Evolutionary conservation across 495 filamentous ascomycete species (phyloP), one percentile per base, ranked within the genome.

Genomic region (Parathielavia appendiculata): DNA sequence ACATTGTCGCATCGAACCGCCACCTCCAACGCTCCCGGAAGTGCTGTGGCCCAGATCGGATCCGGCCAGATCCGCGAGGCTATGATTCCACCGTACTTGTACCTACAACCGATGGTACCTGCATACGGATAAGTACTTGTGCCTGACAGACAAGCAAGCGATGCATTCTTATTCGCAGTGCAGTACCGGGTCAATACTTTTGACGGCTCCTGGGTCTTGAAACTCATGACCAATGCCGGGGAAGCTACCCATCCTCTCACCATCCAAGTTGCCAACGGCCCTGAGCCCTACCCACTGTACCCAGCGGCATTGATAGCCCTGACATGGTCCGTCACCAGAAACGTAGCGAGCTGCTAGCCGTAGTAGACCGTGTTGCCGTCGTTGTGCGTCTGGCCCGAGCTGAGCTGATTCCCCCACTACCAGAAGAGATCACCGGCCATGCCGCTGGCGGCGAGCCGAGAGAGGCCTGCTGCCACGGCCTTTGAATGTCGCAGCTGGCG

Each of bases 341-440:
- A 82, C 16, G 68, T 74, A 51, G 73, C 86, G 35, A 84, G 77
- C 17, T 63, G 69, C 11, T 73, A 76, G 0, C 79, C 79, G 64
- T 84, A 83, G 59, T 79, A 85, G 38, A 87, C 73, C 2, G 81
- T 84, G 56, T 83, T 76, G 0, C 76, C 79, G 63, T 86, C 83
- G 60, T 83, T 66, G 10, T 73, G 64, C 13, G 81, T 79, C 58
- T 76, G 66, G 0, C 83, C 83, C 3, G 58, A 67, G 51, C 74
- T 77, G 16, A 84, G 63, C 16, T 66, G 73, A 54, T 84, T 83
- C 9, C 83, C 84, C 63, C 78, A 84, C 62, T 87, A 82, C 84
- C 82, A 89, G 64, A 79, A 86, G 60, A 84, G 68, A 68, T 88
- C 85, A 3, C 66, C 81, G 0, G 75, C 73, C 52, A 85, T 75